Conservation (phyloP, 768 basidiomycete species). For the Psilocybe sp. region DNA sequence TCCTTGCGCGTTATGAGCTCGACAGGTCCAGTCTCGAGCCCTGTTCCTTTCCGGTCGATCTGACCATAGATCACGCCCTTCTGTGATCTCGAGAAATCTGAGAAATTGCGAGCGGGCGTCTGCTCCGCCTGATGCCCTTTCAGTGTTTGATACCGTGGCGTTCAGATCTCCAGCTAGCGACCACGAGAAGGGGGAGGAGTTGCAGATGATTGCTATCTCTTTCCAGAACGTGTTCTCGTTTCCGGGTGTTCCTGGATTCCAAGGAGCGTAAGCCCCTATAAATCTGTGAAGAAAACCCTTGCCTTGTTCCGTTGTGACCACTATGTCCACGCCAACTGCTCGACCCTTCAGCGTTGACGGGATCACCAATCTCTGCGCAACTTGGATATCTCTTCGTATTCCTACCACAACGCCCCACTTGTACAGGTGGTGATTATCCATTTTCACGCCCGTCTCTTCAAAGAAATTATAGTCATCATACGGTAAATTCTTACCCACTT, state of each 20-base stretch:
- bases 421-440: neutral
- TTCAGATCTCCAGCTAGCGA: constrained; percentile 17
- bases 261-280: constrained; percentile 24
- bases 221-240: constrained; percentile 13
- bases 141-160: constrained; percentile 6
- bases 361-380: constrained; percentile 2
- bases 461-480: constrained; percentile 8
- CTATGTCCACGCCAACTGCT: constrained; percentile 16
- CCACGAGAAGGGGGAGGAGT: constrained; percentile 8
- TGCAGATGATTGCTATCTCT: constrained; percentile 5
- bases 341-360: constrained; percentile 15
- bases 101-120: neutral
- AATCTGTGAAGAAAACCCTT: constrained; percentile 15
- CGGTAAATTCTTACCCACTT: constrained; percentile 1
- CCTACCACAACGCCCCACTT: constrained; percentile 17
- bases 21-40: constrained; percentile 4
- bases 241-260: constrained; percentile 18
- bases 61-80: constrained; percentile 4
- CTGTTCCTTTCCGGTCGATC: neutral
- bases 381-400: constrained; percentile 7
- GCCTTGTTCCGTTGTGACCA: constrained; percentile 11
- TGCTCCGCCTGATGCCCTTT: neutral
- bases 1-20: neutral
- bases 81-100: constrained; percentile 2
- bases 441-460: constrained; percentile 9